Percentiles rank a stretch among this genome's conserved stretches.
Conservation (phyloP, 257 asterid genomes). For the Eustoma russellianum region DNA sequence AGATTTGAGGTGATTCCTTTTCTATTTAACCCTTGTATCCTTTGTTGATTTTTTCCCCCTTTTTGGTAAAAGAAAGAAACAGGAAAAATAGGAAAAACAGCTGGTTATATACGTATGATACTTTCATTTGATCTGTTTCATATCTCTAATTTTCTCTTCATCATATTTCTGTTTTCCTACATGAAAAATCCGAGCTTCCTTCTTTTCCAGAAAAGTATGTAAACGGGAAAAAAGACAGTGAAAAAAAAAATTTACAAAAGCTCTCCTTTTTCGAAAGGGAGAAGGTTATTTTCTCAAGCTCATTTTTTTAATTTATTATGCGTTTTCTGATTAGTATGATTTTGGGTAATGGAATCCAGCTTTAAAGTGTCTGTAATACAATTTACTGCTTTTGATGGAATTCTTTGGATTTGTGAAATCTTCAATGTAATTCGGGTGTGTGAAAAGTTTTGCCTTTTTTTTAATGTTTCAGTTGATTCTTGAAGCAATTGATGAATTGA, state of each 20-base stretch:
- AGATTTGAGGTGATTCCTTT: background rate
- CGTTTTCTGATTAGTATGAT: background rate
- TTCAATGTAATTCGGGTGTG: background rate
- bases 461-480: slow-evolving; percentile 58
- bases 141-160: background rate
- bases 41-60: background rate
- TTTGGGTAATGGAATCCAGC: slow-evolving; percentile 4
- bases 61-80: background rate
- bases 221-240: background rate
- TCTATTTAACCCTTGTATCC: background rate
- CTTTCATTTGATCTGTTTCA: background rate
- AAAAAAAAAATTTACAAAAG: background rate
- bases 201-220: background rate
- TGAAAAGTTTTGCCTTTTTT: background rate
- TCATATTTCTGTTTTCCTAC: background rate
- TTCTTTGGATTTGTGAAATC: background rate
- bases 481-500: slow-evolving; percentile 62
- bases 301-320: too few species aligned
- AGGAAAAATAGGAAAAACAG: too few species aligned
- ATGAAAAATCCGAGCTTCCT: background rate
- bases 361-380: slow-evolving; percentile 1
- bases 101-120: too few species aligned
- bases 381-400: background rate
- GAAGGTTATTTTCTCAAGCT: background rate
- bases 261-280: background rate